Conservation (phyloP, 768 basidiomycete genomes). For the Pisolithus microcarpus region DNA sequence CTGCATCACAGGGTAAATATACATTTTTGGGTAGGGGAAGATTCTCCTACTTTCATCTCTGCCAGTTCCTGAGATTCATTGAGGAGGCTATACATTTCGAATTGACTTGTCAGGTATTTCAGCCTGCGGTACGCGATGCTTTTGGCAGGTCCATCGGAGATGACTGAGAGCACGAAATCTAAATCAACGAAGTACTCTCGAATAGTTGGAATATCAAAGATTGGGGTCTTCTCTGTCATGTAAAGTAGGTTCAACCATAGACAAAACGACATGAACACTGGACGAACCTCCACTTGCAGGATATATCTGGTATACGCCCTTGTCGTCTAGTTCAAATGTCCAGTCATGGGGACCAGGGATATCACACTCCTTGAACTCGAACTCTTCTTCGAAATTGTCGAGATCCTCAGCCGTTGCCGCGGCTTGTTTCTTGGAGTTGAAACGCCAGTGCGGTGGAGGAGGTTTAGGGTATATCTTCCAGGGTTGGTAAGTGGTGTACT, state of each 20-base stretch:
- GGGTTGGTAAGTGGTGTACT: slow-evolving; percentile 35
- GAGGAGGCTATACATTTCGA: slow-evolving; percentile 84
- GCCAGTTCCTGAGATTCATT: slow-evolving; percentile 92
- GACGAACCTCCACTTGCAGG: slow-evolving; percentile 17
- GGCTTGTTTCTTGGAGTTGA: slow-evolving; percentile 46
- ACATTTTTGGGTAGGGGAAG: not conserved
- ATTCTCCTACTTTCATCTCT: slow-evolving; percentile 83
- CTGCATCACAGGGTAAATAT: slow-evolving; percentile 11
- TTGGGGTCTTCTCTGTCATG: slow-evolving; percentile 42
- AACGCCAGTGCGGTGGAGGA: slow-evolving; percentile 96
- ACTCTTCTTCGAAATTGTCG: slow-evolving; percentile 35
- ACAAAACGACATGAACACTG: not conserved
- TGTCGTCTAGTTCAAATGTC: slow-evolving; percentile 71
- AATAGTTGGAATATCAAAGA: slow-evolving; percentile 75
- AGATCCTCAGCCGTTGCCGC: slow-evolving; percentile 33
- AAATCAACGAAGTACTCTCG: slow-evolving; percentile 96
- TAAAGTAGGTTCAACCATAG: not conserved
- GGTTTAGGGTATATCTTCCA: slow-evolving; percentile 93
- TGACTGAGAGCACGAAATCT: slow-evolving; percentile 84
- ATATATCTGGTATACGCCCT: slow-evolving; percentile 89
- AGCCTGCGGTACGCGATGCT: slow-evolving; percentile 89
- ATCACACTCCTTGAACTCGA: slow-evolving; percentile 61
- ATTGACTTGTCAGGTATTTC: slow-evolving; percentile 89
- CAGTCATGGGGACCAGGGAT: slow-evolving; percentile 65
- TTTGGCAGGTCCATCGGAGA: slow-evolving; percentile 93